Percentiles rank a stretch among this genome's conserved stretches.
These are phyloP conservation scores for Cyberlindnera veronae DNA, from an alignment of 805 yeast species.

Conservation along the genomic window DNA sequence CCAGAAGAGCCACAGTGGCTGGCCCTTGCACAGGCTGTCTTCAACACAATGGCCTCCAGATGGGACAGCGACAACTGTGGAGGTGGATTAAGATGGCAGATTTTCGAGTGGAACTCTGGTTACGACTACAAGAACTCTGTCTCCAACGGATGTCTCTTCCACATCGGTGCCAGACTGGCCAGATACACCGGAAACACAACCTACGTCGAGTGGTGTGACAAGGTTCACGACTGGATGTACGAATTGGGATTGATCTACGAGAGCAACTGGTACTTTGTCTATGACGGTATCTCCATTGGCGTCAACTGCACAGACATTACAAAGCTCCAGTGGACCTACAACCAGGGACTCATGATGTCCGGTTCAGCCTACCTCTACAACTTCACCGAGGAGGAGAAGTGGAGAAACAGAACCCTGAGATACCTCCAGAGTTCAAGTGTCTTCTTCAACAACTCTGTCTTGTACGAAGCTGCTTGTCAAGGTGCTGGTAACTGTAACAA, in stretches of 20 bases:
- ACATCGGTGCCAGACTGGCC: conserved; percentile 78
- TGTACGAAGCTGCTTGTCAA: conserved; percentile 76
- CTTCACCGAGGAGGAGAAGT: conserved; percentile 51
- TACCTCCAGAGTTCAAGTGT: conserved; percentile 48
- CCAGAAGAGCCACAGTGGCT: conserved; percentile 64
- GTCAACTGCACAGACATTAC: conserved; percentile 50
- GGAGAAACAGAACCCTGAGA: conserved; percentile 53
- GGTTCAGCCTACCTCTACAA: conserved; percentile 71
- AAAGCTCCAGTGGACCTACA: conserved; percentile 68
- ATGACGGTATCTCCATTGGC: conserved; percentile 55
- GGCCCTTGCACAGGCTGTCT: conserved; percentile 76
- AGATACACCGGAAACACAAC: conserved; percentile 71
- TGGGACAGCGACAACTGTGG: conserved; percentile 66
- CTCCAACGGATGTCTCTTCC: conserved; percentile 80
- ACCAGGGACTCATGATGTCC: conserved; percentile 63
- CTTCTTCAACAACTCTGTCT: conserved; percentile 53
- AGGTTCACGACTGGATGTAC: conserved; percentile 73
- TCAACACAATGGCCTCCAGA: conserved; percentile 75
- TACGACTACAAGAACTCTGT: conserved; percentile 85
- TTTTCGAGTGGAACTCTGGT: conserved; percentile 84
- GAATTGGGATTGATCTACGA: conserved; percentile 42
- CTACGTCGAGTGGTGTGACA: conserved; percentile 70
- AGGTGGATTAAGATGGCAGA: conserved; percentile 93
- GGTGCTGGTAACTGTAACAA: conserved; percentile 52
- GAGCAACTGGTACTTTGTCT: conserved; percentile 41